A percentile compares a stretch with the other conserved stretches of the same genome.
Evolutionary conservation across 2,329 filamentous ascomycete genomes (phyloP).

Genomic region (Xylariaceae sp.): DNA sequence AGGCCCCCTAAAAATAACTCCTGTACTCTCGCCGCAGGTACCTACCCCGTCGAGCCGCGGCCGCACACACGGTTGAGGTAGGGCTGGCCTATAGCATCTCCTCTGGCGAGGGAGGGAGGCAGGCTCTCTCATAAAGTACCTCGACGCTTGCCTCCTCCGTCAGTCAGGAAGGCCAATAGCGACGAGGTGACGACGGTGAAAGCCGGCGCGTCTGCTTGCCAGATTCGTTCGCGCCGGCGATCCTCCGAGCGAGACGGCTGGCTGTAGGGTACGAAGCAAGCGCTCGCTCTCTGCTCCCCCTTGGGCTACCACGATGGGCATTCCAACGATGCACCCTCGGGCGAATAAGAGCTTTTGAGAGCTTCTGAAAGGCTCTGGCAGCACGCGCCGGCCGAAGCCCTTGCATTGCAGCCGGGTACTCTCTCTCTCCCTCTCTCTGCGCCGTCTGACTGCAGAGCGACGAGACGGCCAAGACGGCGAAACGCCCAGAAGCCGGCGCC

Average conservation of each 20-base stretch:
- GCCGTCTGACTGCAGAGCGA: constrained; percentile 5
- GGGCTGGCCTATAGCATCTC: constrained; percentile 10
- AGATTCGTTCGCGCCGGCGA: constrained; percentile 6
- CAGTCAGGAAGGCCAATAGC: constrained; percentile 16
- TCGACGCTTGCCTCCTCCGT: too few relatives aligned
- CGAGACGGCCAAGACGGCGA: constrained; percentile 15
- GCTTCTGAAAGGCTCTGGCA: constrained; percentile 14
- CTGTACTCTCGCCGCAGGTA: too few relatives aligned
- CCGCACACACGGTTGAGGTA: too few relatives aligned
- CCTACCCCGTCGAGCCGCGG: too few relatives aligned
- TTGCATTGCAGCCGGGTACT: too few relatives aligned
- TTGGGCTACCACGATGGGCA: constrained; percentile 2
- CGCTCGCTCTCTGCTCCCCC: constrained; percentile 4
- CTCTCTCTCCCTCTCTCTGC: constrained; percentile 8
- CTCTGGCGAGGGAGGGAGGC: constrained; percentile 9
- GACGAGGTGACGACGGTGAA: constrained; percentile 13
- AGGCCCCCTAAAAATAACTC: constrained; percentile 26
- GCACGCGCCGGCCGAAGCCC: constrained; percentile 5
- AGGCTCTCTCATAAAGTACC: too few relatives aligned
- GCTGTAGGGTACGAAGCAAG: constrained; percentile 5
- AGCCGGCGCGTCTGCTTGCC: too few relatives aligned
- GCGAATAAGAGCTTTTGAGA: constrained; percentile 9
- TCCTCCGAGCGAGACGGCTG: too few relatives aligned
- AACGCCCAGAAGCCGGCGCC: constrained; percentile 16
- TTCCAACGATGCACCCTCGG: constrained; percentile 1